Evolutionary conservation across 2,329 filamentous ascomycete species (phyloP), one percentile per base, ranked within the genome.

Genomic region (Chaetomiaceae sp.): DNA sequence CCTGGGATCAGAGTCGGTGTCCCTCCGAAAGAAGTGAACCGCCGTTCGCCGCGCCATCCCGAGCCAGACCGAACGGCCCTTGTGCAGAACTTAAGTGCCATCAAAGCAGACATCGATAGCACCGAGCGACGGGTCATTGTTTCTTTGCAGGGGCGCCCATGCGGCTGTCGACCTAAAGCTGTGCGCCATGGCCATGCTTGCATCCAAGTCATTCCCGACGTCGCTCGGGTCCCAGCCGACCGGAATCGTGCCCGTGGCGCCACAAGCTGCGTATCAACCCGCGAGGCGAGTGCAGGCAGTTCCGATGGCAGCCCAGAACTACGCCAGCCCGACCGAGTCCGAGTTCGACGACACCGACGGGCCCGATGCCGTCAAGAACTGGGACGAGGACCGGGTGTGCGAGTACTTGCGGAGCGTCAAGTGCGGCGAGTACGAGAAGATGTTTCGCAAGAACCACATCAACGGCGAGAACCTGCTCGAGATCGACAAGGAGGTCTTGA

Each of bases 391-490:
- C 56, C 83, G 83, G 56, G 93, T 98, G 24, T 86, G 86, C 61
- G 87, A 95, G 42, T 98, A 95, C 77, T 75, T 98, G 53, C 78
- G 83, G 59, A 89, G 81, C 58, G 90, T 98, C 63, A 91, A 94
- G 62, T 97, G 90, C 62, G 83, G 84, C 57, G 89, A 97, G 63
- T 97, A 98, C 68, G 89, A 95, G 63, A 83, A 86, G 60, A 68
- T 95, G 20, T 96, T 96, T 68, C 69, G 86, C 68, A 83, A 83
- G 62, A 95, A 98, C 65, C 88, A 97, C 66, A 96, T 98, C 72
- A 98, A 93, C 63, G 93, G 93, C 60, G 89, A 96, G 69, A 96
- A 95, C 62, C 74, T 98, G 36, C 76, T 98, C 57, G 93, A 98
- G 68, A 91, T 96, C 75, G 93, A 98, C 67, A 94, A 95, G 72